Evolutionary conservation across 202 grass and related monocot species (phyloP), one percentile per base, ranked within the genome.

Genomic region (Thinopyrum obtusiflorum): DNA sequence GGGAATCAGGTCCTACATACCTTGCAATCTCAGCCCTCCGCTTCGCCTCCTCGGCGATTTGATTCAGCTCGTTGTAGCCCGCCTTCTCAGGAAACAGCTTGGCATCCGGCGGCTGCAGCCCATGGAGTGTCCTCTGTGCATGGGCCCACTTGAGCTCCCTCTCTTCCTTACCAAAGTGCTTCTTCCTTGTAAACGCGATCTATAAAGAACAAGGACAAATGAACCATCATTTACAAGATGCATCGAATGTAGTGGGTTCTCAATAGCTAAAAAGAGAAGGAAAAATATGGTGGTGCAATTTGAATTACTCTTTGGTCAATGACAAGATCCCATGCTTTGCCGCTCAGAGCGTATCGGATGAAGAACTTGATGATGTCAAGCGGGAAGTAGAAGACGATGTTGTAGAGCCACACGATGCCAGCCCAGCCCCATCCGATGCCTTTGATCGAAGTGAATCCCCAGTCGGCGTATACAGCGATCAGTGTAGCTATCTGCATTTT

Each of bases 351-450:
- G 32, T 91, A 91, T 26, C 72, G 65, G 46, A 78, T 91, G 73
- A 84, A 65, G 65, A 91, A 91, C 60, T 91, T 91, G 60, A 91
- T 69, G 40, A 84, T 72, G 40, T 91, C 89, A 0, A 91, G 89
- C 12, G 85, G 89, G 77, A 91, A 77, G 53, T 84, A 91, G 7
- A 91, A 91, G 7, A 91, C 5, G 4, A 91, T 57, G 25, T 87
- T 91, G 85, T 91, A 91, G 25, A 91, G 85, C 89, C 89, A 91
- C 39, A 91, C 78, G 1, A 88, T 36, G 46, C 89, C 89, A 11
- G 89, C 89, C 89, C 86, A 91, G 15, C 89, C 89, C 89, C 89
- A 91, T 15, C 89, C 89, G 28, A 91, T 82, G 70, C 89, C 89
- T 60, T 91, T 88, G 82, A 91, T 88, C 23, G 47, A 80, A 70